Conservation (phyloP, 306 rosid genomes). For the Vigna hirtella region DNA sequence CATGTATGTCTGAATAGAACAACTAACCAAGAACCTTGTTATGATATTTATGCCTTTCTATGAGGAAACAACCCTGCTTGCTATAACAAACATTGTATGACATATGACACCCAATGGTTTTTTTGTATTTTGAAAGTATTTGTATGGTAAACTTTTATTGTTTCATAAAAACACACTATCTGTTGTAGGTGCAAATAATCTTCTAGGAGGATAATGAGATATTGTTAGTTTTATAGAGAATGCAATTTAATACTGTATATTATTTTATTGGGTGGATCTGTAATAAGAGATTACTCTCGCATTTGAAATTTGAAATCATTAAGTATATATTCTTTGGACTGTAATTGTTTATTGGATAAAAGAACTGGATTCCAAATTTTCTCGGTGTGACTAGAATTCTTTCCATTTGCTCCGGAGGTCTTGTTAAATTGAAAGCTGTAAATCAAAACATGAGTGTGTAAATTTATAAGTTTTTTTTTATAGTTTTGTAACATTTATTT, state of each 20-base stretch:
- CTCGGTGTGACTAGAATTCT: slow-evolving; percentile 11
- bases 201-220: slow-evolving; percentile 3
- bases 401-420: not conserved
- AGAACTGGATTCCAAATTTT: too few relatives aligned
- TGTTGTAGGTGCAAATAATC: not conserved
- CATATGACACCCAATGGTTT: slow-evolving; percentile 5
- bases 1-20: slow-evolving; percentile 8
- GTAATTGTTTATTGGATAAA: not conserved
- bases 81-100: too few relatives aligned
- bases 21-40: not conserved
- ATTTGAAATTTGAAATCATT: not conserved
- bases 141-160: slow-evolving; percentile 2
- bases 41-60: slow-evolving; percentile 22
- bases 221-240: not conserved
- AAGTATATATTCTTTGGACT: not conserved
- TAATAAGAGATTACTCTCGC: not conserved
- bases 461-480: not conserved
- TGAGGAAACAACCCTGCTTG: not conserved
- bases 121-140: not conserved
- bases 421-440: slow-evolving; percentile 12
- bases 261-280: slow-evolving; percentile 3
- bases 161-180: slow-evolving; percentile 2
- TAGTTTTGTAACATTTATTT: not conserved
- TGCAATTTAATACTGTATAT: not conserved
- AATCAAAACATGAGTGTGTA: not conserved